Percentiles rank a stretch among this genome's conserved stretches.
These are phyloP conservation scores for Meripilus lineatus DNA, from an alignment of 1,284 basidiomycete species.

Conservation along the genomic window DNA sequence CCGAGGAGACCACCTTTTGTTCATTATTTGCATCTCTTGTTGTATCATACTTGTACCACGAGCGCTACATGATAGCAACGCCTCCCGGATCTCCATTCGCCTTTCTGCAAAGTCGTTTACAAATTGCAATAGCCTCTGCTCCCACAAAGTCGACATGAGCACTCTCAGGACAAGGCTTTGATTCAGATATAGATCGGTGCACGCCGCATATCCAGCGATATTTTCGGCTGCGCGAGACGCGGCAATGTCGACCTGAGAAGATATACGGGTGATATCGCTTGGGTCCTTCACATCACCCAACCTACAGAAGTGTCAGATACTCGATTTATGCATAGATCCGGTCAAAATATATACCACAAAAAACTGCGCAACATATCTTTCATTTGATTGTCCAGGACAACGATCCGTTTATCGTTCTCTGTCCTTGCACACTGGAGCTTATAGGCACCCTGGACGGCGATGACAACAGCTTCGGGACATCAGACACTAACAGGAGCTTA, in stretches of 20 bases:
- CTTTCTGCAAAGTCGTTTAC: conserved; percentile 28
- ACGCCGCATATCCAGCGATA: conserved; percentile 26
- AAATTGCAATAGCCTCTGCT: conserved; percentile 29
- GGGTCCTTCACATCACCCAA: no score
- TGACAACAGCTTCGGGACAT: conserved; percentile 35
- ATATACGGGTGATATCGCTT: no score
- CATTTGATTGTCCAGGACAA: conserved; percentile 40
- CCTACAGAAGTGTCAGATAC: no score
- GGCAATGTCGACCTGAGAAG: conserved; percentile 18
- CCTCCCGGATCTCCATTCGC: conserved; percentile 28
- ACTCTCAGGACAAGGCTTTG: conserved; percentile 31
- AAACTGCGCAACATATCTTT: conserved; percentile 39
- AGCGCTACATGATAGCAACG: conserved; percentile 30
- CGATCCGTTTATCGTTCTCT: no score
- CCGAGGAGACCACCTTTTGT: conserved; percentile 17
- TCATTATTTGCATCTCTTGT: no score
- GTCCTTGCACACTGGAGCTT: conserved; percentile 36
- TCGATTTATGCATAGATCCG: no score
- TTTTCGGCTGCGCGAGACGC: conserved; percentile 21
- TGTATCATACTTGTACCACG: conserved; percentile 29
- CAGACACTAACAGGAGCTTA: no score
- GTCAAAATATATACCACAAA: conserved; percentile 31
- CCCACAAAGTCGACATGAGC: conserved; percentile 33
- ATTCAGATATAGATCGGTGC: conserved; percentile 28
- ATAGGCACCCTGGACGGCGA: conserved; percentile 39